phyloP scores from a whole-genome alignment of 164 flowering plant species.

The Umbellularia californica region DNA sequence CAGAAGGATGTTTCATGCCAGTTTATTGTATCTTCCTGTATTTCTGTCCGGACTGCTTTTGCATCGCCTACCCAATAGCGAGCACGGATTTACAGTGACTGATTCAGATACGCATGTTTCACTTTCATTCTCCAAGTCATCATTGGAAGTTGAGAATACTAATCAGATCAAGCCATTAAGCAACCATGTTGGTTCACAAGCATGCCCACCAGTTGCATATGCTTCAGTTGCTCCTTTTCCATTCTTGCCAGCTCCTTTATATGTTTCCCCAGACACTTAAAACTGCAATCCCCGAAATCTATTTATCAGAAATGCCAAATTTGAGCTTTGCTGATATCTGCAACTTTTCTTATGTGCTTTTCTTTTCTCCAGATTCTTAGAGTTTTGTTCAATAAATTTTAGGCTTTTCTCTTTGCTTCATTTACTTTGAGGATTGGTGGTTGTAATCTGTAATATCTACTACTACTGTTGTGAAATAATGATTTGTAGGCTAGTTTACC shows the following conservation, averaged over 20 bases:
- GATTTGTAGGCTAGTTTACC: too few species aligned
- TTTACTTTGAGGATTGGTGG: not conserved
- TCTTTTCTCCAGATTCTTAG: not conserved
- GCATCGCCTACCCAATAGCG: slow-evolving; percentile 54
- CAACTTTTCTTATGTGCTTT: not conserved
- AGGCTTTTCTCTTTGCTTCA: not conserved
- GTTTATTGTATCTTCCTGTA: slow-evolving; percentile 87
- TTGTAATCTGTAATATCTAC: not conserved
- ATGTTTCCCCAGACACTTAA: slow-evolving; percentile 24
- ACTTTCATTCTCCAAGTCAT: slow-evolving; percentile 14
- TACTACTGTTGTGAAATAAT: too few species aligned
- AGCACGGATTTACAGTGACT: slow-evolving; percentile 21
- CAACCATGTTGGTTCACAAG: slow-evolving; percentile 6
- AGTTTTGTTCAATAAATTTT: too few species aligned
- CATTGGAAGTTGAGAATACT: slow-evolving; percentile 15
- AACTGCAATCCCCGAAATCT: not conserved
- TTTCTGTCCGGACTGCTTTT: slow-evolving; percentile 84
- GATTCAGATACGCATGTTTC: slow-evolving; percentile 9
- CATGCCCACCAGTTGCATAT: slow-evolving; percentile 71
- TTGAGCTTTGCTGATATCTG: not conserved
- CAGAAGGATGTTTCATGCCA: slow-evolving; percentile 84
- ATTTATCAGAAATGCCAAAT: not conserved
- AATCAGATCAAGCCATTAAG: slow-evolving; percentile 12
- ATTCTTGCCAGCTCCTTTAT: slow-evolving; percentile 72
- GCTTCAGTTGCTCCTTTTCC: slow-evolving; percentile 93